phyloP scores from a whole-genome alignment of 495 filamentous ascomycete species.

The Trichoderma gamsii region DNA sequence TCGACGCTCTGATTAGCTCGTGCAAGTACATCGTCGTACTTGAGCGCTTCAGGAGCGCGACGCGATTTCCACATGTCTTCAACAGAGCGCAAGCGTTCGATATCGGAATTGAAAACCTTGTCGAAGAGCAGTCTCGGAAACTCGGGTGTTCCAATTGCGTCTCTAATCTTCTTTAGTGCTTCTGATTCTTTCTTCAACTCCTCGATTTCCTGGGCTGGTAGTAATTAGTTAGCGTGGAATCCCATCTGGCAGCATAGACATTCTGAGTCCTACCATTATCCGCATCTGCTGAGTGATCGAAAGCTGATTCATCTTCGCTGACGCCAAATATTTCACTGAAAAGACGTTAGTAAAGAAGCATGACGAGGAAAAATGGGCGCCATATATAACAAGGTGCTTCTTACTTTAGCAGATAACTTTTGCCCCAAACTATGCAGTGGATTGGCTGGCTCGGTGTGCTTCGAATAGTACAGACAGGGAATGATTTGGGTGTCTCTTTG shows the following conservation, averaged over 20 bases:
- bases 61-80: conserved; percentile 94
- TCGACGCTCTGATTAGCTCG: conserved; percentile 43
- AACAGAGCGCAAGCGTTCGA: conserved; percentile 77
- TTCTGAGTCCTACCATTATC: conserved; percentile 52
- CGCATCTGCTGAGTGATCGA: conserved; percentile 70
- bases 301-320: conserved; percentile 73
- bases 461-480: conserved; percentile 93
- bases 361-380: not conserved
- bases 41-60: conserved; percentile 63
- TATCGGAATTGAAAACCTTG: conserved; percentile 87
- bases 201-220: conserved; percentile 71
- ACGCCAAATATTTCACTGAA: conserved; percentile 73
- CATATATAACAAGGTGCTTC: conserved; percentile 26
- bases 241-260: not conserved
- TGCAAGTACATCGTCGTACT: conserved; percentile 47
- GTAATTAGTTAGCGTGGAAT: not conserved
- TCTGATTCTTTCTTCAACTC: conserved; percentile 77
- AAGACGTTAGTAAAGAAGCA: conserved; percentile 24
- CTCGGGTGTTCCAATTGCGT: conserved; percentile 74
- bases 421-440: conserved; percentile 99
- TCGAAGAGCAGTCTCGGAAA: conserved; percentile 79
- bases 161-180: conserved; percentile 73
- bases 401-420: conserved; percentile 81
- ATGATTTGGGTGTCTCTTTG: conserved; percentile 84
- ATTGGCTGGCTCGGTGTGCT: conserved; percentile 93